Evolutionary conservation across 306 rosid species (phyloP), one percentile per base, ranked within the genome.

Genomic region (Begonia fuchsioides): DNA sequence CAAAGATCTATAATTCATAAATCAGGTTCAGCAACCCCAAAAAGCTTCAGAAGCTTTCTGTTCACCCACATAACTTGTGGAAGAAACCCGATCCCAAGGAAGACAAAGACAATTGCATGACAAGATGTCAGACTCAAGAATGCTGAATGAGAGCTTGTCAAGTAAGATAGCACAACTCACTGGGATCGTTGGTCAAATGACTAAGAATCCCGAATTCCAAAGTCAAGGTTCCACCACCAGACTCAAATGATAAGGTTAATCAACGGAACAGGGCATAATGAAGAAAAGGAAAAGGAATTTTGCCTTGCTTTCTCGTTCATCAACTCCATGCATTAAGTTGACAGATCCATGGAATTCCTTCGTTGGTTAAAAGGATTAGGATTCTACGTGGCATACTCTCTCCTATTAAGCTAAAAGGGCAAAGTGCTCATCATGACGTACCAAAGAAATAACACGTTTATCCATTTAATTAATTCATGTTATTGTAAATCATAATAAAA

Each of bases 301-400:
- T 76, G 75, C 95, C 97, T 76, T 84, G 93, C 93, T 88, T 80
- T 88, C 97, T 55, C 78, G 79, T 65, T 81, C 84, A 78, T 88
- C 95, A 72, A 88, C 97, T 66, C 97, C 97, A 68, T 88, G 63
- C 78, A 84, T 58, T 56, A 88, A 65, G 73, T 88, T 88, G 63
- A 88, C 97, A 51, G 97, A 88, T 64, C 97, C 97, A 76, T 59
- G 97, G 97, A 64, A 88, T 88, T 58, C 95, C 97, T 88, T 77
- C 76, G 76, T 56, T 41, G 52, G 16, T n/a, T 43, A 47, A 15
- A 56, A 16, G 17, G 12, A 15, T n/a, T 38, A 39, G 5, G 35
- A 26, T 26, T 26, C 35, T 26, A n/a, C n/a, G n/a, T n/a, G n/a
- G n/a, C n/a, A n/a, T n/a, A n/a, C n/a, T n/a, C n/a, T n/a, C n/a